A percentile compares a stretch with the other conserved stretches of the same genome.
Evolutionary conservation across 2,329 filamentous ascomycete species (phyloP).

Genomic region (Hypoxylon rubiginosum): DNA sequence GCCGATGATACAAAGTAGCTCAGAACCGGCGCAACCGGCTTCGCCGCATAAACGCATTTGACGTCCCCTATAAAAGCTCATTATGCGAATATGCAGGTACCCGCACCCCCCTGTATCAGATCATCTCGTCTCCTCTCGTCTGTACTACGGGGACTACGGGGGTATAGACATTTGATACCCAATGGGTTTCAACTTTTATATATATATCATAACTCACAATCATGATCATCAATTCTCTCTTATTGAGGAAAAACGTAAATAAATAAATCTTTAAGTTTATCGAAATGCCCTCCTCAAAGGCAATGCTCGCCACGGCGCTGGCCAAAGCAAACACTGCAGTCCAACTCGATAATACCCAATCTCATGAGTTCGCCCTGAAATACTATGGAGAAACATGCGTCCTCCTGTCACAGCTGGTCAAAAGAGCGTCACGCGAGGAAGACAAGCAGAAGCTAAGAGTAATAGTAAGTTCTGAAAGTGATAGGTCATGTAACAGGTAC

Average conservation of each 20-base stretch:
- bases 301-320: constrained; percentile 46
- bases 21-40: background rate
- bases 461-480: constrained; percentile 40
- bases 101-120: constrained; percentile 35
- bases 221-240: background rate
- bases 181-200: constrained; percentile 32
- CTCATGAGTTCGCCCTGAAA: constrained; percentile 45
- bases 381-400: constrained; percentile 47
- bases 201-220: too few relatives aligned
- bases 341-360: constrained; percentile 49
- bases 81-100: constrained; percentile 38
- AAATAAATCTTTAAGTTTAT: background rate
- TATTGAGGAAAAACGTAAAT: background rate
- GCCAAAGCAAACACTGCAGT: constrained; percentile 49
- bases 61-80: background rate
- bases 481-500: background rate
- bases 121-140: constrained; percentile 31
- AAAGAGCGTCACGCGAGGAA: constrained; percentile 38
- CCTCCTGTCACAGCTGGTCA: constrained; percentile 44
- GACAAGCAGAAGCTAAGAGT: constrained; percentile 42
- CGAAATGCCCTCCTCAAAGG: constrained; percentile 46
- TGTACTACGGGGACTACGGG: constrained; percentile 22
- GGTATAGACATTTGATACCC: constrained; percentile 29
- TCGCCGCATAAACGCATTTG: constrained; percentile 22
- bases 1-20: background rate